Percentiles rank a stretch among this genome's conserved stretches.
phyloP scores from a whole-genome alignment of 2,329 filamentous ascomycete genomes.

The Daldinia eschscholtzii region DNA sequence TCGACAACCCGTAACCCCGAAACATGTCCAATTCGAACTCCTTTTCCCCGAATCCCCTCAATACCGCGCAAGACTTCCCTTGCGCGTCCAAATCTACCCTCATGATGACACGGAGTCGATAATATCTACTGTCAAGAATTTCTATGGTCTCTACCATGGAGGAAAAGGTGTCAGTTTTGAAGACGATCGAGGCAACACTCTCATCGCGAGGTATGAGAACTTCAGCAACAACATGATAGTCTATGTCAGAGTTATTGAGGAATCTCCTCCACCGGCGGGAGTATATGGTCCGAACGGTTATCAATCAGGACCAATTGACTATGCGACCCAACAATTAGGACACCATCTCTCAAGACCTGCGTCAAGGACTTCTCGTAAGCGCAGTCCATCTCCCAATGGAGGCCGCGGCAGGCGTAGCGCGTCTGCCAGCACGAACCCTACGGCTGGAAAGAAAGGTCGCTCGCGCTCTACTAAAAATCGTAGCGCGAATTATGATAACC shows the following conservation, averaged over 20 bases:
- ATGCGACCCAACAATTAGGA: constrained; percentile 63
- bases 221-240: constrained; percentile 92
- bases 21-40: constrained; percentile 84
- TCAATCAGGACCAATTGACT: constrained; percentile 66
- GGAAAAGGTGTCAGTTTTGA: constrained; percentile 94
- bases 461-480: constrained; percentile 79
- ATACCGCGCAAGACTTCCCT: constrained; percentile 80
- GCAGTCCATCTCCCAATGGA: constrained; percentile 81
- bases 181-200: constrained; percentile 86
- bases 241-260: constrained; percentile 86
- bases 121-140: constrained; percentile 98
- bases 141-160: constrained; percentile 92
- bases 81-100: constrained; percentile 90
- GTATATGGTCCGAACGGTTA: constrained; percentile 66
- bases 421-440: constrained; percentile 71
- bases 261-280: constrained; percentile 60
- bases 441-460: constrained; percentile 72
- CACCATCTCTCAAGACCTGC: constrained; percentile 75
- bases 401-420: constrained; percentile 80
- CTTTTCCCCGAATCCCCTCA: constrained; percentile 76
- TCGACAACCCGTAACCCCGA: constrained; percentile 65
- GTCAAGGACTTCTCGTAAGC: constrained; percentile 78
- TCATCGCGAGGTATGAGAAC: constrained; percentile 97
- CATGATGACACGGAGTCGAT: constrained; percentile 98
- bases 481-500: constrained; percentile 69